Percentiles rank a stretch among this genome's conserved stretches.
These are phyloP conservation scores for Telfairia occidentalis DNA, from an alignment of 331 rosid species.

Conservation along the genomic window DNA sequence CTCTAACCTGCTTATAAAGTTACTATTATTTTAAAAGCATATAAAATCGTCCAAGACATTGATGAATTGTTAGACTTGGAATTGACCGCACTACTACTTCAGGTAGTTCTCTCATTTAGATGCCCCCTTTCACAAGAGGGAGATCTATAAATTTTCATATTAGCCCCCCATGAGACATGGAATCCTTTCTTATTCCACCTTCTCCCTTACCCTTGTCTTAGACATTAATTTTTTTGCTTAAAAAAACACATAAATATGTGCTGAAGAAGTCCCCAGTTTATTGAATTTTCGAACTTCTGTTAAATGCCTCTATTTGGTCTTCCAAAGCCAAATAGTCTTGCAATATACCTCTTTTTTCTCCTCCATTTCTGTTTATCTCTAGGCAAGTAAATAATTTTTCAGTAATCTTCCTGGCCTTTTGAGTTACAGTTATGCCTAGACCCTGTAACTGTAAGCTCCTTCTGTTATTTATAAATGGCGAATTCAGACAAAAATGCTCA, in stretches of 20 bases:
- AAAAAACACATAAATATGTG: too few relatives aligned
- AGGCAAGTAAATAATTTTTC: background rate
- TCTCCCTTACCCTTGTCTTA: background rate
- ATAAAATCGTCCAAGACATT: background rate
- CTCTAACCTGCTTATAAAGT: background rate
- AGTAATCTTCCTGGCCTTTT: background rate
- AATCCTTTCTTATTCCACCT: background rate
- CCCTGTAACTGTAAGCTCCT: background rate
- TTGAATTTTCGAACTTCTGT: background rate
- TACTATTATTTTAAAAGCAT: background rate
- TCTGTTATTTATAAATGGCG: background rate
- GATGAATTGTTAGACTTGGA: background rate
- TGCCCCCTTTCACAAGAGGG: background rate
- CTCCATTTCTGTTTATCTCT: background rate
- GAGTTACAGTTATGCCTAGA: background rate
- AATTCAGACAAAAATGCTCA: background rate
- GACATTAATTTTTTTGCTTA: too few relatives aligned
- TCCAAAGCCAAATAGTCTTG: background rate
- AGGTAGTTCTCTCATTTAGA: background rate
- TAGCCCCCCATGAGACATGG: background rate
- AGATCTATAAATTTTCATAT: background rate
- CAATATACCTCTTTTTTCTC: background rate
- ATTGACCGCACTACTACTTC: background rate
- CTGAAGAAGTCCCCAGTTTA: background rate
- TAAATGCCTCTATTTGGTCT: background rate